Conservation (phyloP, 495 filamentous ascomycete genomes). For the Hyphodiscus hymeniophilus region DNA sequence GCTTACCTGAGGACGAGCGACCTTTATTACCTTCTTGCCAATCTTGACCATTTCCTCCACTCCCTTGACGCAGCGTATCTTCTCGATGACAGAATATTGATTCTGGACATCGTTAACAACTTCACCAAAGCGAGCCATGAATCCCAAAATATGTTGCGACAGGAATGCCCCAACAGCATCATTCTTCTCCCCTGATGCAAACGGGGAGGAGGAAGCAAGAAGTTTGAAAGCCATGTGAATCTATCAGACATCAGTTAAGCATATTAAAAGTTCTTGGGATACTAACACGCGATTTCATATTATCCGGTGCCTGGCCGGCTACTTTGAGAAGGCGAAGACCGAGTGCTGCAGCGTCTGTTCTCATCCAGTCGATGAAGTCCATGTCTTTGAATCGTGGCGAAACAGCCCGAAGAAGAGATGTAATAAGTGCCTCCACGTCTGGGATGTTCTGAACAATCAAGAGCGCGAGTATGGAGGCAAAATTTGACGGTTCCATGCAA, state of each 20-base stretch:
- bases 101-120: constrained; percentile 60
- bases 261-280: neutral
- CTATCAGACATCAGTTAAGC: constrained; percentile 11
- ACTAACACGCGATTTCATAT: constrained; percentile 49
- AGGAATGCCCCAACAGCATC: constrained; percentile 68
- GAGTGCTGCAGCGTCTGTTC: constrained; percentile 64
- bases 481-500: constrained; percentile 58
- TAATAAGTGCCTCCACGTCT: constrained; percentile 59
- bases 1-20: constrained; percentile 77
- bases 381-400: constrained; percentile 59
- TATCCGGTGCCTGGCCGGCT: constrained; percentile 52
- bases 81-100: constrained; percentile 26
- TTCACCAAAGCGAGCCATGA: constrained; percentile 75
- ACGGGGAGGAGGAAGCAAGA: constrained; percentile 3
- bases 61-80: constrained; percentile 68
- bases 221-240: constrained; percentile 22
- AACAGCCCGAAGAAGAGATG: constrained; percentile 55
- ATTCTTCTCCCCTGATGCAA: constrained; percentile 39
- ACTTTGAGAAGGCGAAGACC: constrained; percentile 79
- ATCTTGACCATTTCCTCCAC: constrained; percentile 83
- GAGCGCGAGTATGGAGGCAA: constrained; percentile 70
- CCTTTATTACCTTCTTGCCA: constrained; percentile 57
- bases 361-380: constrained; percentile 59
- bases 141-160: constrained; percentile 76
- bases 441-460: constrained; percentile 63